Conservation (phyloP, 208 protist genomes). For the Endotrypanum monterogeii region DNA sequence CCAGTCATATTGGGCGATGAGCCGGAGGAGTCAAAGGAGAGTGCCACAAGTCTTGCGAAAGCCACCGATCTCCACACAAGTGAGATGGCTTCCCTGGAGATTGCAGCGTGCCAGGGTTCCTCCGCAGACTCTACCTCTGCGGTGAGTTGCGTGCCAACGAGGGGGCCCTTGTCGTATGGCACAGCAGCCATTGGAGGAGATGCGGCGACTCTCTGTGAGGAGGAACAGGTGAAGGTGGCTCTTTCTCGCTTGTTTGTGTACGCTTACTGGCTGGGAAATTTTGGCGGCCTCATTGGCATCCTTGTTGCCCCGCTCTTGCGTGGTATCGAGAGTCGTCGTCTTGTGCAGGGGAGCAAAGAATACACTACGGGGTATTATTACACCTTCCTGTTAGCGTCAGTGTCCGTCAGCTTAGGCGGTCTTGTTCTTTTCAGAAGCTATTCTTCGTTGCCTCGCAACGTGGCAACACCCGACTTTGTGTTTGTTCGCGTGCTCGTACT, state of each 20-base stretch:
- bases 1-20: neutral
- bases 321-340: constrained; percentile 31
- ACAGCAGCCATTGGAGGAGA: neutral
- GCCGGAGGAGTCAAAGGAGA: neutral
- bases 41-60: neutral
- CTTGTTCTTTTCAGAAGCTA: constrained; percentile 32
- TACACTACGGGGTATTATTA: constrained; percentile 73
- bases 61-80: neutral
- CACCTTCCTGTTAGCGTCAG: constrained; percentile 43
- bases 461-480: constrained; percentile 42
- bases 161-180: neutral
- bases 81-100: neutral
- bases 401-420: constrained; percentile 41
- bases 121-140: too few relatives aligned
- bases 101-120: neutral
- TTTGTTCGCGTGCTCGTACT: constrained; percentile 47
- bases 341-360: constrained; percentile 27
- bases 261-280: constrained; percentile 60
- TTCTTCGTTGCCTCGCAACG: constrained; percentile 35
- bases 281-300: constrained; percentile 56
- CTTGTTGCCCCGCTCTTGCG: constrained; percentile 60
- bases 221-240: constrained; percentile 21
- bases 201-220: neutral
- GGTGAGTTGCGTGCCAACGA: neutral
- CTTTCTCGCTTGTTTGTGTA: constrained; percentile 58